Evolutionary conservation across 2,329 filamentous ascomycete species (phyloP).

Genomic region (Penicillium palitans): DNA sequence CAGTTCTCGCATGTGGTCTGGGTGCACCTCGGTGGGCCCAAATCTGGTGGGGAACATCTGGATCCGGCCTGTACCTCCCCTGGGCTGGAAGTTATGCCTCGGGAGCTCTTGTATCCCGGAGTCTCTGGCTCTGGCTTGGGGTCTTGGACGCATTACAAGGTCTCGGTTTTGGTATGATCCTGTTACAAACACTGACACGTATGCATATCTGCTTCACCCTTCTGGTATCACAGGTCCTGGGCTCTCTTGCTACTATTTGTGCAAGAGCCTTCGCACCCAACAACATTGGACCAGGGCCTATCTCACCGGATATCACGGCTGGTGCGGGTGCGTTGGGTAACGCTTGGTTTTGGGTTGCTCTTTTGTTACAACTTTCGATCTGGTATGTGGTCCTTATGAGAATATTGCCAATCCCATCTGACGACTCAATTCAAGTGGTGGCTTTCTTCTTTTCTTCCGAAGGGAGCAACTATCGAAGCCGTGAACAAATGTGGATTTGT

Average conservation of each 20-base stretch:
- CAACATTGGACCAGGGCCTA: slow-evolving; percentile 59
- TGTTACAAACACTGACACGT: slow-evolving; percentile 64
- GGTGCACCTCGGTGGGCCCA: slow-evolving; percentile 66
- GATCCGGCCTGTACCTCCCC: slow-evolving; percentile 62
- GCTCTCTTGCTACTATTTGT: slow-evolving; percentile 62
- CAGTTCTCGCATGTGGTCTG: slow-evolving; percentile 66
- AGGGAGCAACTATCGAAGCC: slow-evolving; percentile 49
- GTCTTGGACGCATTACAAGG: slow-evolving; percentile 65
- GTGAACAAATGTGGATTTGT: slow-evolving; percentile 14
- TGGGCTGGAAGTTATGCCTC: slow-evolving; percentile 59
- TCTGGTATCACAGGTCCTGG: slow-evolving; percentile 61
- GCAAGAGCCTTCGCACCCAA: slow-evolving; percentile 62
- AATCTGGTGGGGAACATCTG: slow-evolving; percentile 65
- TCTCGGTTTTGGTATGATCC: slow-evolving; percentile 67
- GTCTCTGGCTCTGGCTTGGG: slow-evolving; percentile 67
- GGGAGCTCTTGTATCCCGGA: slow-evolving; percentile 57
- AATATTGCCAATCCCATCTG: neutral
- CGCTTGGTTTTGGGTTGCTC: slow-evolving; percentile 62
- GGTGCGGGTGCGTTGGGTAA: slow-evolving; percentile 49
- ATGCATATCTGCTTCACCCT: slow-evolving; percentile 65
- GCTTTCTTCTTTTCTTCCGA: slow-evolving; percentile 47
- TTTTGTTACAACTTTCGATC: slow-evolving; percentile 59
- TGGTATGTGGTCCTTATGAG: slow-evolving; percentile 55
- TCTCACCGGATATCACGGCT: slow-evolving; percentile 62
- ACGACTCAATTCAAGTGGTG: slow-evolving; percentile 30